Base-by-base conservation (phyloP, 2,329 filamentous ascomycete species). In the Epichloe hybrida region DNA sequence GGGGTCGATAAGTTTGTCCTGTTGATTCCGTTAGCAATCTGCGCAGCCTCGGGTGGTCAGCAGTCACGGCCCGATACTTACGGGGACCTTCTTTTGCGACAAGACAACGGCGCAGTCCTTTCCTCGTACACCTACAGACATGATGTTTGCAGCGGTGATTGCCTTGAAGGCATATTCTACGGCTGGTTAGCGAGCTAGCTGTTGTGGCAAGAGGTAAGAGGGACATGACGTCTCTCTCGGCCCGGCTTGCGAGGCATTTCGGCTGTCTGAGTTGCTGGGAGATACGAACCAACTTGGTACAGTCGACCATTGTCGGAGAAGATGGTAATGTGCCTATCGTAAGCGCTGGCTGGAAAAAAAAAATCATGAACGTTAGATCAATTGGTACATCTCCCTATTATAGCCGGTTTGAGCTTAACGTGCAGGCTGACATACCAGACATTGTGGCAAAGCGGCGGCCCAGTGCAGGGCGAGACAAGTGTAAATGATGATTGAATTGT, bases 151-250 rank as follows among this genome's bases (percentile, higher is more conserved):
- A 55, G 93, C 91, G 61, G 93, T 98, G 72, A 98, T 98, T 53
- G 93, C 93, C 77, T 98, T 98, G 83, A 98, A 98, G 62, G 93
- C 93, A 91, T 98, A 98, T 79, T 98, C 93, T 97, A 67, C 61
- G 12, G 49, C 39, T 51, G 20, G 50, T 49, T 42, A 50, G 51
- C 23, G 27, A 45, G 5, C 9, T 21, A 6, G 11, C 20, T 31
- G 13, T 37, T 27, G 9, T 23, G 27, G 34, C 40, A 17, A 8
- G 31, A 37, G 27, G 23, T 3, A 6, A 23, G 23, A 23, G 23
- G 23, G 27, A 2, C 21, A 13, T 11, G 6, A 12, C 9, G 8
- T 20, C n/a, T n/a, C 9, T 23, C 39, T 31, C 11, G 20, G 2
- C 38, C 2, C 39, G 23, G 39, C 31, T 23, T 23, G 31, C 20